A percentile compares a stretch with the other conserved stretches of the same genome.
Conservation (phyloP, 2,329 filamentous ascomycete species). For the Monosporascus sp. region DNA sequence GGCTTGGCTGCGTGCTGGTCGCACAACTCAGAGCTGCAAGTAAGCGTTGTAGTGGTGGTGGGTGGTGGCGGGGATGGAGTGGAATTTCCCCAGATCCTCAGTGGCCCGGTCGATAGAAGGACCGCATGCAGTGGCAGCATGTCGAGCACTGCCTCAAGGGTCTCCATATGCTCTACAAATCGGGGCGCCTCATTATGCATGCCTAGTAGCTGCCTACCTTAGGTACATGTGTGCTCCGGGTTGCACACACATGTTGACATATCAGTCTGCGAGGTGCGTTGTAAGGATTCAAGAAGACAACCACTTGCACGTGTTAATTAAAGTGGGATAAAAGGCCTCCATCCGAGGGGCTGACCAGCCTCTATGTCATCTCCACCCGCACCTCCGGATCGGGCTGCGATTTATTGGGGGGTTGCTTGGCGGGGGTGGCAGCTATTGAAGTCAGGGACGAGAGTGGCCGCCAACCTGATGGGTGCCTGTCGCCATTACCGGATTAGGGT, state of each 20-base stretch:
- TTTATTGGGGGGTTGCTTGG: too few species aligned
- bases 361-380: background rate
- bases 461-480: too few species aligned
- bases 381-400: background rate
- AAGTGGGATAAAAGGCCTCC: background rate
- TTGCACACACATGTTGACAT: background rate
- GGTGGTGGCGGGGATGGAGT: background rate
- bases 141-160: background rate
- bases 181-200: background rate
- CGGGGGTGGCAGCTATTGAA: background rate
- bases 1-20: background rate
- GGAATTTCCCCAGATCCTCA: background rate
- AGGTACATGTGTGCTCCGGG: too few species aligned
- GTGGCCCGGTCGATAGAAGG: background rate
- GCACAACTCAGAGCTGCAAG: background rate
- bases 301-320: background rate
- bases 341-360: background rate
- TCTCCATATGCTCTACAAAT: background rate
- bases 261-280: background rate
- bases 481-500: too few species aligned
- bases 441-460: too few species aligned
- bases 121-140: background rate
- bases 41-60: background rate
- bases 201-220: background rate
- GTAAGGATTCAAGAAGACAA: too few species aligned